Conservation (phyloP, 305 asterid genomes). For the Nicotiana rustica region DNA sequence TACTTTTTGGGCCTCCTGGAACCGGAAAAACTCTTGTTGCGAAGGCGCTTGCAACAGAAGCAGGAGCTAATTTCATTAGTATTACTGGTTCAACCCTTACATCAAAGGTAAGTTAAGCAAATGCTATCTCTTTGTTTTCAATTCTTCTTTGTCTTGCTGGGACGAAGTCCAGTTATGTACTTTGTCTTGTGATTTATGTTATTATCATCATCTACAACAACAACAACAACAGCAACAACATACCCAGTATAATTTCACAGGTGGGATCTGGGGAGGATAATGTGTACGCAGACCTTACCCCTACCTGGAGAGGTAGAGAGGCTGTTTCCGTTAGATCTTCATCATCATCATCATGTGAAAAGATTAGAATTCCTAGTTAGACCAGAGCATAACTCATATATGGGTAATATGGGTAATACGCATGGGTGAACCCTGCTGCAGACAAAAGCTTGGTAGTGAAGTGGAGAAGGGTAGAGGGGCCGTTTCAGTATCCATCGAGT, state of each 20-base stretch:
- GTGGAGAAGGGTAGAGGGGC: neutral
- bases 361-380: neutral
- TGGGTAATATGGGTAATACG: neutral
- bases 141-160: neutral
- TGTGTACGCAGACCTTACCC: too few species aligned
- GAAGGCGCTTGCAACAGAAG: conserved; percentile 98
- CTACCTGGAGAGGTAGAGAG: too few species aligned
- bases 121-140: neutral
- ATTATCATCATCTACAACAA: neutral
- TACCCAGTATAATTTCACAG: too few species aligned
- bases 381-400: neutral
- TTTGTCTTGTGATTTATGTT: neutral
- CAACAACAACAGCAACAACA: too few species aligned
- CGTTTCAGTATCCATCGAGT: neutral
- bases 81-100: conserved; percentile 97
- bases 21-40: conserved; percentile 99
- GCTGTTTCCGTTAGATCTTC: too few species aligned
- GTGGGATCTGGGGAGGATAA: too few species aligned
- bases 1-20: conserved; percentile 99
- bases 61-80: conserved; percentile 97
- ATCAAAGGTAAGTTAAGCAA: conserved; percentile 68
- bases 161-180: conserved; percentile 1
- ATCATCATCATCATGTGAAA: neutral
- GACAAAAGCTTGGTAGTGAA: neutral
- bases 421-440: neutral